Evolutionary conservation across 805 yeast species (phyloP).

Genomic region (Candida boleticola): DNA sequence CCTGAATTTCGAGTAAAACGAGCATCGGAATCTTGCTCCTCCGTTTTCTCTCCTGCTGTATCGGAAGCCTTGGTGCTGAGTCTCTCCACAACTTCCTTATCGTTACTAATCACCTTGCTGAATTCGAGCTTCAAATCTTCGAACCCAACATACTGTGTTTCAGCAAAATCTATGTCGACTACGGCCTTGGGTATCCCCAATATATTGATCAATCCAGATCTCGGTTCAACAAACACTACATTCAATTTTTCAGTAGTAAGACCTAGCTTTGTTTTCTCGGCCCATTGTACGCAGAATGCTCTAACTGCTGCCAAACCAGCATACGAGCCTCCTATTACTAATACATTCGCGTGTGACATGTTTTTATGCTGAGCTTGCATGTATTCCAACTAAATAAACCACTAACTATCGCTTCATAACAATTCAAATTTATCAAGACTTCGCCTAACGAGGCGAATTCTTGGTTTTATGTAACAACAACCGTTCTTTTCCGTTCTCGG

Average conservation of each 20-base stretch:
- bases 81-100: constrained; percentile 16
- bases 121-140: constrained; percentile 27
- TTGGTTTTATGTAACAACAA: no score
- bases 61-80: constrained; percentile 1
- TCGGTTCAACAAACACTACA: constrained; percentile 39
- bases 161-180: constrained; percentile 38
- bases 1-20: no score
- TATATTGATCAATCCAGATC: constrained; percentile 38
- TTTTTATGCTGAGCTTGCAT: no score
- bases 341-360: constrained; percentile 21
- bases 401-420: no score
- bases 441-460: no score
- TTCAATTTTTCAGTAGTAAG: constrained; percentile 13
- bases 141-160: constrained; percentile 34
- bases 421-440: no score
- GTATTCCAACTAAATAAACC: no score
- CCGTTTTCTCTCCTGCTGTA: constrained; percentile 2
- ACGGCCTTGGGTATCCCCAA: constrained; percentile 39
- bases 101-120: constrained; percentile 25
- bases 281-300: constrained; percentile 25
- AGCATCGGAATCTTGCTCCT: constrained; percentile 1
- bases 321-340: constrained; percentile 42
- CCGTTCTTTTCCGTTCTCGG: constrained; percentile 4
- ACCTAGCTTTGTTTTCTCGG: constrained; percentile 8
- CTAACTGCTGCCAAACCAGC: constrained; percentile 38